phyloP scores from a whole-genome alignment of 768 basidiomycete genomes.

The Steccherinum ochraceum region DNA sequence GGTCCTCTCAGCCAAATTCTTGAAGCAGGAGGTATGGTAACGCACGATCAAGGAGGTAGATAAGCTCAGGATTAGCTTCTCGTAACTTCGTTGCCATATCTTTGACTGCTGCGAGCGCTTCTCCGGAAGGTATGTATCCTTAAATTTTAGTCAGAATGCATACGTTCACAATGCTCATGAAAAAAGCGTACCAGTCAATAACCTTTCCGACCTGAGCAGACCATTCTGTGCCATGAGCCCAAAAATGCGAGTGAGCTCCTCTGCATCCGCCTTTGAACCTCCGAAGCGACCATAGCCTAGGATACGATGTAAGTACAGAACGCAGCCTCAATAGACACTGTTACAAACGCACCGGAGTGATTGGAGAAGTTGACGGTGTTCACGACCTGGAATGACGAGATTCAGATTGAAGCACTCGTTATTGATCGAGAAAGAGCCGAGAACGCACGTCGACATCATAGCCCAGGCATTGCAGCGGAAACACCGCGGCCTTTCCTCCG shows the following conservation, averaged over 20 bases:
- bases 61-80: slow-evolving; percentile 46
- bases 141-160: background rate
- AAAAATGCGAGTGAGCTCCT: slow-evolving; percentile 74
- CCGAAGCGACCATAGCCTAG: slow-evolving; percentile 79
- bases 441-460: slow-evolving; percentile 88
- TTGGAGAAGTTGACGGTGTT: slow-evolving; percentile 96
- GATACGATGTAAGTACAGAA: background rate
- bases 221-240: slow-evolving; percentile 67
- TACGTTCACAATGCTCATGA: too few relatives aligned
- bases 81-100: slow-evolving; percentile 58
- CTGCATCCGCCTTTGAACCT: slow-evolving; percentile 72
- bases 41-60: slow-evolving; percentile 93
- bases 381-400: slow-evolving; percentile 45
- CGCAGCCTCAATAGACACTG: background rate
- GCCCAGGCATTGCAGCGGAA: slow-evolving; percentile 78
- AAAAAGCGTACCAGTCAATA: slow-evolving; percentile 71
- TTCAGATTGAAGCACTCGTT: slow-evolving; percentile 5
- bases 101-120: slow-evolving; percentile 62
- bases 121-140: slow-evolving; percentile 89
- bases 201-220: slow-evolving; percentile 61
- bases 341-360: slow-evolving; percentile 88
- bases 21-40: slow-evolving; percentile 9
- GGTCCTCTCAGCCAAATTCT: too few relatives aligned
- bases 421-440: slow-evolving; percentile 5
- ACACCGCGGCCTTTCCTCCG: slow-evolving; percentile 76